Evolutionary conservation across 208 protist species (phyloP), one percentile per base, ranked within the genome.

Genomic region (Acanthamoeba polyphaga): DNA sequence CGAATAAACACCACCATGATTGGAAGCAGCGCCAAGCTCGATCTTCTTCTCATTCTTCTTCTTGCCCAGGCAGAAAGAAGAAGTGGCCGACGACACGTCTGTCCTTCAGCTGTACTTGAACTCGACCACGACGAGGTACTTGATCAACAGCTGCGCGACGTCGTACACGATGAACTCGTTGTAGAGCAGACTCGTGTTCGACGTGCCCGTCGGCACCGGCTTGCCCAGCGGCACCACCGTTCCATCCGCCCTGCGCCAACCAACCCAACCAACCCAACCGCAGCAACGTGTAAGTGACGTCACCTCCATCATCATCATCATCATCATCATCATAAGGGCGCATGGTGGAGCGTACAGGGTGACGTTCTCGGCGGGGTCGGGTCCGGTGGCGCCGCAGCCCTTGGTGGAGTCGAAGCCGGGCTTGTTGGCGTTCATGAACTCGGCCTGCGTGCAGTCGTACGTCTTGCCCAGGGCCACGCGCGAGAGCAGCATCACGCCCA

Each of bases 81-180:
- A 29, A 9, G 19, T n/a, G 24, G 76, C 43, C 34, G 24, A 49
- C n/a, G n/a, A n/a, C n/a, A n/a, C n/a, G n/a, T n/a, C n/a, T 49
- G 43, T 49, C 53, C 53, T 58, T 58, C 17, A 92, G 15, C 70
- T 46, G 60, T 58, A 92, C 87, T 92, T 76, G 62, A 92, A 76
- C 58, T 92, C 87, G 27, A 92, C 87, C 60, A 78, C 87, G 38
- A 92, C 43, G 5, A 92, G 49, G 66, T 92, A 92, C 66, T 92
- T 92, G 66, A 92, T 92, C 87, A 92, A 27, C n/a, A 92, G 43
- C 87, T 92, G 95, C 3, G 95, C 64, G 24, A 96, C 95, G 68
- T 97, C 96, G 51, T 97, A 97, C 12, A 97, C 95, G 95, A 97
- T 97, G 60, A 97, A 97, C 88, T 97, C 96, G 58, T 97, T 96